Base-by-base conservation (phyloP, 345 rosid genomes). In the Heritiera fomes region DNA sequence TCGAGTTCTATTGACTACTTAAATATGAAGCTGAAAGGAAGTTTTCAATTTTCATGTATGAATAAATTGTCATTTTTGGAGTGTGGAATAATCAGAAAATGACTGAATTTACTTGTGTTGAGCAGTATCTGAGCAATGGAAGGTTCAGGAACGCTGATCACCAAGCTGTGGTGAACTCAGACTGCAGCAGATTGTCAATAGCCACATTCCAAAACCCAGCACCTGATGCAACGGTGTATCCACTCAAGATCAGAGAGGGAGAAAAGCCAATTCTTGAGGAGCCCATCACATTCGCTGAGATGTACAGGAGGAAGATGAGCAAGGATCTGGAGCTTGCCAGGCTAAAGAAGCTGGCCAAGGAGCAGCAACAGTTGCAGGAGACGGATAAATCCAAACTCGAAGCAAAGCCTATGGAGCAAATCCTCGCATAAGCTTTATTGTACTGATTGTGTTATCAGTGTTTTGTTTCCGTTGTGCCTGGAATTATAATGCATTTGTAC, bases 101-200 rank as follows among this genome's bases (percentile, higher is more conserved):
- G 45, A 49, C 2, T 50, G 75, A 32, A 45, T 8, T 34, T 0
- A 12, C 0, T 53, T 11, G 68, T 11, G 40, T 0, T 63, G 47
- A 47, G 80, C 85, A 91, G 97, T 93, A 43, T 79, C 76, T 93
- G 80, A 93, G 95, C 91, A 93, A 93, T 34, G 97, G 94, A 78
- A 87, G 97, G 83, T 92, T 92, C 87, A 92, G 84, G 87, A 92
- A 92, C 23, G 97, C 95, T 20, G 97, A 93, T 53, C 97, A 93
- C 81, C 97, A 90, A 79, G 97, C 97, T 13, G 97, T 93, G 80
- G 95, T 93, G 88, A 93, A 93, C 84, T 91, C 97, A 1, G 84
- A 93, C 85, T 75, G 69, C 65, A 91, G 95, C 84, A 82, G 95
- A 73, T 46, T 91, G 71, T 93, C 97, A 0, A 90, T 87, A 73